Evolutionary conservation across 1,139 yeast species (phyloP).

Genomic region (Nakaseomyces bracarensis): DNA sequence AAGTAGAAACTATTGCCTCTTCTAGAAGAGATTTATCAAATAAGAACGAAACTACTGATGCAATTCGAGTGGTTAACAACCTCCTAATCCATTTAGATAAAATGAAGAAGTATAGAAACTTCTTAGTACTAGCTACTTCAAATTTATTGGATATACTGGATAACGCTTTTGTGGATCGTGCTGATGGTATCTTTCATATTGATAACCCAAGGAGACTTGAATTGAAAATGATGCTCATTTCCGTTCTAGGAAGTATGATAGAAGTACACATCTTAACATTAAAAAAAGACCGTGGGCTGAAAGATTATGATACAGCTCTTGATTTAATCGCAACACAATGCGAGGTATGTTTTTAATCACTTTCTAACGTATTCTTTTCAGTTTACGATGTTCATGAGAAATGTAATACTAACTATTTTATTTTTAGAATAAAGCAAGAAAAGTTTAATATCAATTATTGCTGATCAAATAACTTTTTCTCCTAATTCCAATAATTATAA

Average conservation of each 20-base stretch:
- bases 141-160: conserved; percentile 32
- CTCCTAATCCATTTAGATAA: conserved; percentile 35
- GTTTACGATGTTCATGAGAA: conserved; percentile 8
- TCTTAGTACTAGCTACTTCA: conserved; percentile 34
- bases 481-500: neutral
- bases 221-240: conserved; percentile 23
- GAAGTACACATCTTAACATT: conserved; percentile 13
- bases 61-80: conserved; percentile 36
- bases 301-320: conserved; percentile 14
- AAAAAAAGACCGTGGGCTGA: conserved; percentile 2
- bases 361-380: too few relatives aligned
- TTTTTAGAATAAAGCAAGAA: too few relatives aligned
- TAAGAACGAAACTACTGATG: conserved; percentile 36
- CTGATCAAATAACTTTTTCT: too few relatives aligned
- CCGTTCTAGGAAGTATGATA: conserved; percentile 22
- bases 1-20: conserved; percentile 37
- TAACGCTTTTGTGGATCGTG: conserved; percentile 35
- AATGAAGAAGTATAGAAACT: conserved; percentile 30
- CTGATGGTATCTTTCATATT: conserved; percentile 31
- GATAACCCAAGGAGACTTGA: conserved; percentile 28
- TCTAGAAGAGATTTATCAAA: conserved; percentile 31
- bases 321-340: conserved; percentile 19
- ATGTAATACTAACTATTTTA: conserved; percentile 1
- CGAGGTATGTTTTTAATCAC: conserved; percentile 23
- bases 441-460: neutral